Percentiles rank a stretch among this genome's conserved stretches.
phyloP scores from a whole-genome alignment of 2,329 filamentous ascomycete genomes.

The Microdochium trichocladiopsis region DNA sequence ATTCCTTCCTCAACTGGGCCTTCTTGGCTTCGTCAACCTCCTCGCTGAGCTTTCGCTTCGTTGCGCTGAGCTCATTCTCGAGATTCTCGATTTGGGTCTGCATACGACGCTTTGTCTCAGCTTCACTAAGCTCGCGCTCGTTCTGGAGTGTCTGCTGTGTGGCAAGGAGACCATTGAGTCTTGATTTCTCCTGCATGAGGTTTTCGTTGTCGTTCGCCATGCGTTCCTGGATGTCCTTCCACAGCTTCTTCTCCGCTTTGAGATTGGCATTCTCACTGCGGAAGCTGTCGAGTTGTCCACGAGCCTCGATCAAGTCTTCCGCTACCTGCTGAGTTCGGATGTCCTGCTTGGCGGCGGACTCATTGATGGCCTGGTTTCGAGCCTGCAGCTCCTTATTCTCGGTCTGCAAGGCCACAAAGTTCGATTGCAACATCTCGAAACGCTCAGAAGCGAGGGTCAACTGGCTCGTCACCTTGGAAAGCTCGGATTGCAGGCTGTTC shows the following conservation, averaged over 20 bases:
- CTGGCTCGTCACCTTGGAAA: slow-evolving; percentile 74
- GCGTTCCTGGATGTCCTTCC: slow-evolving; percentile 87
- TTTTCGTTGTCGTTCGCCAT: slow-evolving; percentile 83
- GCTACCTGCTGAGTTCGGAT: slow-evolving; percentile 84
- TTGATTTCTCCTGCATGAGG: slow-evolving; percentile 74
- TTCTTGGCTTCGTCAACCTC: slow-evolving; percentile 84
- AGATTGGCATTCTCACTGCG: slow-evolving; percentile 87
- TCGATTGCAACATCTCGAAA: slow-evolving; percentile 82
- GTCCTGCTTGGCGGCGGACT: slow-evolving; percentile 84
- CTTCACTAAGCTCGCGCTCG: slow-evolving; percentile 79
- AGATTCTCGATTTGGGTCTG: slow-evolving; percentile 72
- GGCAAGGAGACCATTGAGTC: slow-evolving; percentile 74
- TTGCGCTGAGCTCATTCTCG: slow-evolving; percentile 69
- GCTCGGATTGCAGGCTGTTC: slow-evolving; percentile 72
- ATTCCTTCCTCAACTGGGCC: slow-evolving; percentile 76
- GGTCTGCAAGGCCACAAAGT: slow-evolving; percentile 73
- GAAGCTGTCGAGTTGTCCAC: slow-evolving; percentile 75
- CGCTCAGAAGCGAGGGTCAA: slow-evolving; percentile 75
- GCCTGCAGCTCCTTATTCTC: slow-evolving; percentile 87
- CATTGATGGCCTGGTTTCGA: slow-evolving; percentile 67
- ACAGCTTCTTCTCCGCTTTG: slow-evolving; percentile 90
- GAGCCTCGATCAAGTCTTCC: slow-evolving; percentile 85
- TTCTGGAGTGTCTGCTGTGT: slow-evolving; percentile 87
- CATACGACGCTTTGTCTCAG: slow-evolving; percentile 73
- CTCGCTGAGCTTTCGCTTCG: slow-evolving; percentile 76